Base-by-base conservation (phyloP, 805 yeast species). In the Peterozyma toletana region DNA sequence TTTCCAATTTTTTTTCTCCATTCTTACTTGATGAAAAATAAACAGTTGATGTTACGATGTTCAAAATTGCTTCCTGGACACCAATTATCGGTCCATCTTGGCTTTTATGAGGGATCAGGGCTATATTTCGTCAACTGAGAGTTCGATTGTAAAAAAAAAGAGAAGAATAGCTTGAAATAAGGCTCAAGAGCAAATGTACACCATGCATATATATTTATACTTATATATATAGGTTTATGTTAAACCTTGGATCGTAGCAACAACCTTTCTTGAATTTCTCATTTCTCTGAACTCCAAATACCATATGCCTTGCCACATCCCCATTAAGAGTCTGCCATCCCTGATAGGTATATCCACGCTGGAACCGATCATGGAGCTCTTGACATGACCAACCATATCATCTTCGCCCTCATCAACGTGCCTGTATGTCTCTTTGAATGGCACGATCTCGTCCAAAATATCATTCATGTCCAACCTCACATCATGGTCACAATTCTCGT, bases 241-340 rank as follows among this genome's bases (percentile, higher is more conserved):
- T 43, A 57, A 53, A 3, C 93, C 95, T 51, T 84, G 77, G 50
- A 86, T 71, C 0, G 95, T 85, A 10, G 87, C 90, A 11, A 86
- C 80, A 21, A 85, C 64, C 43, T 73, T 72, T 54, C 95, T 71
- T 9, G 80, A 62, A 54, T 86, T 91, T 51, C 66, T 63, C 58
- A 77, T 72, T 38, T 69, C 68, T 53, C 95, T 71, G 62, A 86
- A 86, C 58, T 86, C 95, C 54, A 85, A 68, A 40, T 83, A 66
- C 70, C 84, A 86, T 36, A 86, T 73, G 0, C 93, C 95, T 57
- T 86, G 95, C 95, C 95, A 86, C 0, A 93, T 86, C 1, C 95
- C 95, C 0, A 81, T 70, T 1, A 80, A 82, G 44, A 86, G 63
- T 31, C 67, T 58, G 1, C 95, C 95, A 53, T 84, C 75, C 17